Evolutionary conservation across 2,329 filamentous ascomycete species (phyloP).

Genomic region (Aureobasidium sp.): DNA sequence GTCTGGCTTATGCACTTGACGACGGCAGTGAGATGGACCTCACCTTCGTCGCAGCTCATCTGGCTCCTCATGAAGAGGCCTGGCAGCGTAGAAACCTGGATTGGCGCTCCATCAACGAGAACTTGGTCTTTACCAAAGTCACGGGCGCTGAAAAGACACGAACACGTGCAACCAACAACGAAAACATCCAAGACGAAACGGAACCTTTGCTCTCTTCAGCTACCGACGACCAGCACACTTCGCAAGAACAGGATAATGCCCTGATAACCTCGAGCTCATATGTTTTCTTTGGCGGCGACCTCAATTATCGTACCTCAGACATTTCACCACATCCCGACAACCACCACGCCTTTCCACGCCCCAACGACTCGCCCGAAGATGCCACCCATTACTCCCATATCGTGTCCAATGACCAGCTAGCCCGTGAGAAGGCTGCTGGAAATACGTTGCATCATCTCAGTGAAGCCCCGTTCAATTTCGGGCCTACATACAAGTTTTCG

Average conservation of each 20-base stretch:
- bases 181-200: conserved; percentile 11
- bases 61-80: conserved; percentile 80
- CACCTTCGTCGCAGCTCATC: conserved; percentile 80
- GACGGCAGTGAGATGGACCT: conserved; percentile 48
- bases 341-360: conserved; percentile 52
- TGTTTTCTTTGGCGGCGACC: conserved; percentile 80
- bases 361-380: conserved; percentile 38
- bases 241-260: not conserved
- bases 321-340: conserved; percentile 46
- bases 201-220: conserved; percentile 26
- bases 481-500: conserved; percentile 89
- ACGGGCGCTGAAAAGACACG: conserved; percentile 1
- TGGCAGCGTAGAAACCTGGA: conserved; percentile 70
- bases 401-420: conserved; percentile 70
- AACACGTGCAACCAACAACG: conserved; percentile 11
- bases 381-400: conserved; percentile 62
- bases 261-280: conserved; percentile 32
- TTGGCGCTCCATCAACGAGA: conserved; percentile 75
- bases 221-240: conserved; percentile 33
- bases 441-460: conserved; percentile 68
- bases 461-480: conserved; percentile 68
- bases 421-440: conserved; percentile 56
- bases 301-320: conserved; percentile 85
- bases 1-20: conserved; percentile 53
- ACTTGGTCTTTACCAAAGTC: conserved; percentile 58